These are phyloP conservation scores for Boletus holoroseus DNA, from an alignment of 1,284 basidiomycete species.

Conservation along the genomic window DNA sequence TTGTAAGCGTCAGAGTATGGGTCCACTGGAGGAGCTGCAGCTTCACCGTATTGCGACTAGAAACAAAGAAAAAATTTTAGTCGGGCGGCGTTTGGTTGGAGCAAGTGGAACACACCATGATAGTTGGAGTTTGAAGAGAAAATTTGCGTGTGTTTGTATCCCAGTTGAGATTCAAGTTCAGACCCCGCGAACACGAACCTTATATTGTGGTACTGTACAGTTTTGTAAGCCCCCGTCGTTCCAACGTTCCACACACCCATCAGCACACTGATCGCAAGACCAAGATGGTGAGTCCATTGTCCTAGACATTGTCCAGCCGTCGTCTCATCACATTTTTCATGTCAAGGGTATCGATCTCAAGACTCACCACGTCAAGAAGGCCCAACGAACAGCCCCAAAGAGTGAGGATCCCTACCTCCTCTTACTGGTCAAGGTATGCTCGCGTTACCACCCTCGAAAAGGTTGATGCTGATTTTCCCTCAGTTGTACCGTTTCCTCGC, in stretches of 20 bases:
- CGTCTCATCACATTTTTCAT: slow-evolving; percentile 16
- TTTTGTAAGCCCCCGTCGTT: slow-evolving; percentile 46
- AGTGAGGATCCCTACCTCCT: slow-evolving; percentile 99
- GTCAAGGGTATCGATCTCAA: slow-evolving; percentile 94
- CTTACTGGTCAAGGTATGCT: slow-evolving; percentile 90
- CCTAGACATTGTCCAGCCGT: slow-evolving; percentile 21
- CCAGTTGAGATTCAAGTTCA: slow-evolving; percentile 35
- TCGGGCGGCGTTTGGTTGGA: not conserved
- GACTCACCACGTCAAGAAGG: slow-evolving; percentile 99
- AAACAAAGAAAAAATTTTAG: slow-evolving; percentile 9
- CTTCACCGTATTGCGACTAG: slow-evolving; percentile 55
- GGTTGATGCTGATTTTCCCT: slow-evolving; percentile 9
- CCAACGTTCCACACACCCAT: slow-evolving; percentile 35
- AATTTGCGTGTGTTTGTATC: slow-evolving; percentile 43
- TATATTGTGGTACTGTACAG: slow-evolving; percentile 46
- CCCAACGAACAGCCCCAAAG: slow-evolving; percentile 90
- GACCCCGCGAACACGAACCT: slow-evolving; percentile 28
- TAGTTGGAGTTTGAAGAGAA: slow-evolving; percentile 44
- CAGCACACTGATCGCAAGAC: slow-evolving; percentile 47
- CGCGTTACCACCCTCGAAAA: not conserved
- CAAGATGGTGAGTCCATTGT: slow-evolving; percentile 71
- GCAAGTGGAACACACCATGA: slow-evolving; percentile 51
- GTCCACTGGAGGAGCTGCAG: slow-evolving; percentile 55
- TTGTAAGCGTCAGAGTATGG: slow-evolving; percentile 79
- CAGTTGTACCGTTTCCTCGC: slow-evolving; percentile 99